phyloP scores from a whole-genome alignment of 352 stramenopile species.

The Ochromonadaceae sp. region DNA sequence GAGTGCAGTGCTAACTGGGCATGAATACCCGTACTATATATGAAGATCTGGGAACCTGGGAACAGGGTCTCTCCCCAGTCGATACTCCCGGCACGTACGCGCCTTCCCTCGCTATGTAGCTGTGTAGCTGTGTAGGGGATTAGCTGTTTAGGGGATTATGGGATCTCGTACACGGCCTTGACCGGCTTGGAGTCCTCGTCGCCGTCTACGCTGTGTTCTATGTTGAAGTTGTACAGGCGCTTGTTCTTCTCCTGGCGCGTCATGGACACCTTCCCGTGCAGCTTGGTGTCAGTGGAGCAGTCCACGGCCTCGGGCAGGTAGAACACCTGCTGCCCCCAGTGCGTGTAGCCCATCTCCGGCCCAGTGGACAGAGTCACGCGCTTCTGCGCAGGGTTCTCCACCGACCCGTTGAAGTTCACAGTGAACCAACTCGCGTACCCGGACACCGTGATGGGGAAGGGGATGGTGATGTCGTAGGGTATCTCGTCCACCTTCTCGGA shows the following conservation, averaged over 20 bases:
- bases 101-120: no score
- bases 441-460: conserved; percentile 55
- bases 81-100: no score
- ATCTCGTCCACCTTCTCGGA: conserved; percentile 33
- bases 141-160: conserved; percentile 5
- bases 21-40: no score
- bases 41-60: no score
- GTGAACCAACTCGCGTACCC: conserved; percentile 98
- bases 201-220: not conserved
- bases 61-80: no score
- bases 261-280: conserved; percentile 7
- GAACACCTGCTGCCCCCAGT: conserved; percentile 51
- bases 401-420: conserved; percentile 77
- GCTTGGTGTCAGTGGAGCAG: not conserved
- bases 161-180: conserved; percentile 16
- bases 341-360: conserved; percentile 54
- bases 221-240: conserved; percentile 20
- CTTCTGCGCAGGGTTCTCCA: not conserved
- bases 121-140: no score
- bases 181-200: not conserved
- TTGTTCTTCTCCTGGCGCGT: conserved; percentile 23
- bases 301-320: conserved; percentile 11
- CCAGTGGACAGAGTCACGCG: conserved; percentile 50
- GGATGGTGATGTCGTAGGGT: conserved; percentile 43
- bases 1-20: no score